phyloP scores from a whole-genome alignment of 1,284 basidiomycete species.

The Exsudoporus floridanus region DNA sequence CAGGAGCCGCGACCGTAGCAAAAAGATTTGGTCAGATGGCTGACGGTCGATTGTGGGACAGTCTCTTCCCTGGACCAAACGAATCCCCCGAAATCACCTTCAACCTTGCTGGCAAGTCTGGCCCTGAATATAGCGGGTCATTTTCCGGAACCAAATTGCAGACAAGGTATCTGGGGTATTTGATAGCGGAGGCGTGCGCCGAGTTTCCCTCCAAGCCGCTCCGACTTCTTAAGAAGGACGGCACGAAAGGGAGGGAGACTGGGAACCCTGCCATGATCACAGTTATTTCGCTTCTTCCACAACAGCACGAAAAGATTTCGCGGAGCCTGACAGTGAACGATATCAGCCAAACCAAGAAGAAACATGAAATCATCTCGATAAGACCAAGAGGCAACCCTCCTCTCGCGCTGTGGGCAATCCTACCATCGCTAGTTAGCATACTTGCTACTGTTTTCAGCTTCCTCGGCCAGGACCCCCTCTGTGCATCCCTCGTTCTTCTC shows the following conservation, averaged over 20 bases:
- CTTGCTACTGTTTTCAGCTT: slow-evolving; percentile 16
- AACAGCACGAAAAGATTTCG: not conserved
- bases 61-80: slow-evolving; percentile 30
- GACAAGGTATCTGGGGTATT: slow-evolving; percentile 26
- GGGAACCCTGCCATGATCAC: slow-evolving; percentile 18
- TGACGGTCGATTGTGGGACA: slow-evolving; percentile 27
- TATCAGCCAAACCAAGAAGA: not conserved
- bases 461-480: slow-evolving; percentile 20
- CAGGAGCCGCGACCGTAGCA: slow-evolving; percentile 31
- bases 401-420: slow-evolving; percentile 13
- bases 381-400: not conserved
- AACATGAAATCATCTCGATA: slow-evolving; percentile 7
- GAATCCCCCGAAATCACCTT: slow-evolving; percentile 25
- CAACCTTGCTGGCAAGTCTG: slow-evolving; percentile 24
- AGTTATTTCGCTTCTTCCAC: slow-evolving; percentile 15
- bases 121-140: slow-evolving; percentile 25
- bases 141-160: slow-evolving; percentile 27
- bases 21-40: slow-evolving; percentile 33
- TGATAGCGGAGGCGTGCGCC: slow-evolving; percentile 9
- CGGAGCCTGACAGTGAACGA: not conserved
- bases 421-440: slow-evolving; percentile 28
- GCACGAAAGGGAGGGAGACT: slow-evolving; percentile 14
- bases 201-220: not conserved
- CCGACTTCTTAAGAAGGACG: slow-evolving; percentile 6
- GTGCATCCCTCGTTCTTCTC: slow-evolving; percentile 32